Evolutionary conservation across 495 filamentous ascomycete genomes (phyloP).

Genomic region (Xylaria bambusicola): DNA sequence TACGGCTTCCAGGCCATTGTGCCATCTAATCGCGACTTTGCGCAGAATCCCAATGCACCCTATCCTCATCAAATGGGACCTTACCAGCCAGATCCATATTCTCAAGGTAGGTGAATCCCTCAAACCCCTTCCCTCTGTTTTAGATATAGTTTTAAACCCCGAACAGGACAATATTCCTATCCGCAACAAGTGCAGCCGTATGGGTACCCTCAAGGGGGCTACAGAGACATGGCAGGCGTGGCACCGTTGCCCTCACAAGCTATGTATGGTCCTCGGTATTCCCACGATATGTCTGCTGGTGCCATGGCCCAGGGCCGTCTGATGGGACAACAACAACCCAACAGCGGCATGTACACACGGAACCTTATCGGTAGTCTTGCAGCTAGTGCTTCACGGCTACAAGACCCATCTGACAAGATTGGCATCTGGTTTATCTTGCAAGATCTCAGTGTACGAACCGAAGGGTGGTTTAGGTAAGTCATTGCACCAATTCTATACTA

Average conservation of each 20-base stretch:
- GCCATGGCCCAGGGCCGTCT: constrained; percentile 43
- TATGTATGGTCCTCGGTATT: constrained; percentile 35
- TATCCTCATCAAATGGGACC: constrained; percentile 39
- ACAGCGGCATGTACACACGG: constrained; percentile 89
- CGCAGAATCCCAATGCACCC: constrained; percentile 32
- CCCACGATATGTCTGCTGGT: constrained; percentile 33
- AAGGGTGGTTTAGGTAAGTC: constrained; percentile 83
- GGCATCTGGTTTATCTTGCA: constrained; percentile 98
- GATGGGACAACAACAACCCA: constrained; percentile 44
- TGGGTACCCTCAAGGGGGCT: constrained; percentile 31
- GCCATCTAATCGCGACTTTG: constrained; percentile 43
- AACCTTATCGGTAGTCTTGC: constrained; percentile 94
- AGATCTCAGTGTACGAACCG: constrained; percentile 90
- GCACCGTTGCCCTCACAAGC: constrained; percentile 35
- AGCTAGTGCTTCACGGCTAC: constrained; percentile 85
- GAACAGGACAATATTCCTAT: constrained; percentile 44
- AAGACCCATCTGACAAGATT: constrained; percentile 78
- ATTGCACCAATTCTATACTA: constrained; percentile 6
- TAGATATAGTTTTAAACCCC: no score
- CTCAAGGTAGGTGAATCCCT: constrained; percentile 32
- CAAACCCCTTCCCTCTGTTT: constrained; percentile 15
- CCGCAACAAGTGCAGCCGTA: constrained; percentile 32
- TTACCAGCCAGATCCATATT: constrained; percentile 42
- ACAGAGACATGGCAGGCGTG: constrained; percentile 33
- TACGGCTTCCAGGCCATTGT: constrained; percentile 37